These are phyloP conservation scores for Neonectria neomacrospora DNA, from an alignment of 2,329 filamentous ascomycete species.

Conservation along the genomic window DNA sequence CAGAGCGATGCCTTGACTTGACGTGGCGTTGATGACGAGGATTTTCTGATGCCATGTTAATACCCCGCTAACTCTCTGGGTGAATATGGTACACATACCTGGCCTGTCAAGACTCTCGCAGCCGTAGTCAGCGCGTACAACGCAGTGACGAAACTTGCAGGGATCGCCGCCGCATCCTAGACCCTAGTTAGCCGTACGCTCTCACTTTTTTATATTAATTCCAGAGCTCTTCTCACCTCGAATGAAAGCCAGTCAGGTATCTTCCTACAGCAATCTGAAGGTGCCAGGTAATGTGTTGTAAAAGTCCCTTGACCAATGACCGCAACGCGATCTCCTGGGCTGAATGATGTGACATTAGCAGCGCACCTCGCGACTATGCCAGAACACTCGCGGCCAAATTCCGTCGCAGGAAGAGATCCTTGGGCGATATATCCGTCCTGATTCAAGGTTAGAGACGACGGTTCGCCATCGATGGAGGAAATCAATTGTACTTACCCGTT, in stretches of 20 bases:
- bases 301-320: constrained; percentile 40
- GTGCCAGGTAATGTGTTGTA: constrained; percentile 33
- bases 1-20: constrained; percentile 36
- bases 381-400: constrained; percentile 39
- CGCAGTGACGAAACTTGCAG: constrained; percentile 35
- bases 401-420: constrained; percentile 33
- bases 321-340: constrained; percentile 34
- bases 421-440: constrained; percentile 35
- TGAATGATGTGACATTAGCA: constrained; percentile 26
- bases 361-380: constrained; percentile 32
- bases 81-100: constrained; percentile 21
- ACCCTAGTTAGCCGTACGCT: constrained; percentile 1
- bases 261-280: constrained; percentile 30
- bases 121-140: constrained; percentile 31
- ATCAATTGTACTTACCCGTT: constrained; percentile 29
- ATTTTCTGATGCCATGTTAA: constrained; percentile 32
- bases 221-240: constrained; percentile 25
- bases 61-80: rapidly evolving
- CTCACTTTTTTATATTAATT: neutral
- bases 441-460: constrained; percentile 22
- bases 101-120: constrained; percentile 27
- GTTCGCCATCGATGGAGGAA: neutral
- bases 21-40: constrained; percentile 33
- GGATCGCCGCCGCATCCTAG: constrained; percentile 35
- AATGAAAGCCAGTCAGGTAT: constrained; percentile 40